These are phyloP conservation scores for Gymnopus androsaceus DNA, from an alignment of 1,284 basidiomycete genomes.

Conservation along the genomic window DNA sequence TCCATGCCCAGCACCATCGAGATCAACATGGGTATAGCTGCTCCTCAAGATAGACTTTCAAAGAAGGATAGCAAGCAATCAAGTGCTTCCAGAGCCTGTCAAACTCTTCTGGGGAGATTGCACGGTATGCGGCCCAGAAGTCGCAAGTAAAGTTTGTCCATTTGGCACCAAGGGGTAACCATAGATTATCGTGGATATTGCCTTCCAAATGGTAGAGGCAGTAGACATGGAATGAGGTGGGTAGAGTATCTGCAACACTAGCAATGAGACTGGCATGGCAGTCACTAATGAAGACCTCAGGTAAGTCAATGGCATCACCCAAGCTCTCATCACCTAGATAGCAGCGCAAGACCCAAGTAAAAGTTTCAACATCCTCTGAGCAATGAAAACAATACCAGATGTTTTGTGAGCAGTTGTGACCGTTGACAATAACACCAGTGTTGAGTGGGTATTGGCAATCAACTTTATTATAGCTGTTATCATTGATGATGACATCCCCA, in stretches of 20 bases:
- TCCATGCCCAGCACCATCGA: slow-evolving; percentile 34
- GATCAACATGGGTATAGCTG: slow-evolving; percentile 27
- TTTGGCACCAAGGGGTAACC: slow-evolving; percentile 16
- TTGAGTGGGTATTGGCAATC: slow-evolving; percentile 30
- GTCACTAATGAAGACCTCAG: slow-evolving; percentile 21
- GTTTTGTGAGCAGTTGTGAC: slow-evolving; percentile 22
- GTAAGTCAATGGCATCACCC: slow-evolving; percentile 13
- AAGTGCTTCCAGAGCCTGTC: slow-evolving; percentile 23
- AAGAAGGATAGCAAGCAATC: slow-evolving; percentile 12
- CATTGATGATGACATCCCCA: slow-evolving; percentile 29
- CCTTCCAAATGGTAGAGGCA: slow-evolving; percentile 31
- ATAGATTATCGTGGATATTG: slow-evolving; percentile 25
- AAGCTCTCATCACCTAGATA: slow-evolving; percentile 20
- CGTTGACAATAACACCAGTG: slow-evolving; percentile 32
- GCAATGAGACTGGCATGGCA: slow-evolving; percentile 22
- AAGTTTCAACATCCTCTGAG: slow-evolving; percentile 23
- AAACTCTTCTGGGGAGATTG: slow-evolving; percentile 31
- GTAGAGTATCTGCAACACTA: slow-evolving; percentile 15
- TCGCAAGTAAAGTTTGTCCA: slow-evolving; percentile 23
- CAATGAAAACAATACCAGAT: slow-evolving; percentile 29
- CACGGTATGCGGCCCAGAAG: slow-evolving; percentile 29
- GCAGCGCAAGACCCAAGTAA: slow-evolving; percentile 29
- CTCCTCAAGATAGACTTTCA: slow-evolving; percentile 25
- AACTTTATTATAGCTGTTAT: slow-evolving; percentile 32
- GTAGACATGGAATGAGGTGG: slow-evolving; percentile 23